Evolutionary conservation across 805 yeast genomes (phyloP).

Genomic region (Saccharomyces kudriavzevii): DNA sequence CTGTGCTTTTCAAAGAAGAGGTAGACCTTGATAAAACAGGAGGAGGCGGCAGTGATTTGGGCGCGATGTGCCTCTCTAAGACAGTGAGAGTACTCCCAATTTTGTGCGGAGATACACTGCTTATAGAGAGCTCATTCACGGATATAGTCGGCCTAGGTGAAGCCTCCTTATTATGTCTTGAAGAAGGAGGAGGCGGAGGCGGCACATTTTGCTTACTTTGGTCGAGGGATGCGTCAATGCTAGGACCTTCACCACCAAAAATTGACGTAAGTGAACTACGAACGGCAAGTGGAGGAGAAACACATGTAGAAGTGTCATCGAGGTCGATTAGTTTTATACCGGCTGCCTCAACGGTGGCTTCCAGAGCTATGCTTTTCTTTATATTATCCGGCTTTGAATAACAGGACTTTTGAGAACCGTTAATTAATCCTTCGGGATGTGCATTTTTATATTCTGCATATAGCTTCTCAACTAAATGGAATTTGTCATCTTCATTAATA

Average conservation of each 20-base stretch:
- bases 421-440: conserved; percentile 19
- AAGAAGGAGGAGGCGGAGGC: conserved; percentile 17
- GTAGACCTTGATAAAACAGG: conserved; percentile 4
- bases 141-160: not conserved
- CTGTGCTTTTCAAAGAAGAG: not conserved
- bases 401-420: not conserved
- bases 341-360: not conserved
- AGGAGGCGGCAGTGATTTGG: conserved; percentile 13
- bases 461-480: conserved; percentile 46
- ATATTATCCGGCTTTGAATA: not conserved
- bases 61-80: conserved; percentile 1
- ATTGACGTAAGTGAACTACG: not conserved
- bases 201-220: conserved; percentile 10
- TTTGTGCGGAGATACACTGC: conserved; percentile 3
- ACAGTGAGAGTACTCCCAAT: not conserved
- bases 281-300: not conserved
- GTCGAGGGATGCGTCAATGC: not conserved
- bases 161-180: conserved; percentile 14
- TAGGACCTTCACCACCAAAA: not conserved
- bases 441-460: conserved; percentile 45
- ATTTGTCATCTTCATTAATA: conserved; percentile 56
- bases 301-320: not conserved
- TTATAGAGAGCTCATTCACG: conserved; percentile 1
- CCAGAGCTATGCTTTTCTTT: not conserved
- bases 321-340: not conserved